phyloP scores from a whole-genome alignment of 805 yeast genomes.

The Suhomyces pyralidae region DNA sequence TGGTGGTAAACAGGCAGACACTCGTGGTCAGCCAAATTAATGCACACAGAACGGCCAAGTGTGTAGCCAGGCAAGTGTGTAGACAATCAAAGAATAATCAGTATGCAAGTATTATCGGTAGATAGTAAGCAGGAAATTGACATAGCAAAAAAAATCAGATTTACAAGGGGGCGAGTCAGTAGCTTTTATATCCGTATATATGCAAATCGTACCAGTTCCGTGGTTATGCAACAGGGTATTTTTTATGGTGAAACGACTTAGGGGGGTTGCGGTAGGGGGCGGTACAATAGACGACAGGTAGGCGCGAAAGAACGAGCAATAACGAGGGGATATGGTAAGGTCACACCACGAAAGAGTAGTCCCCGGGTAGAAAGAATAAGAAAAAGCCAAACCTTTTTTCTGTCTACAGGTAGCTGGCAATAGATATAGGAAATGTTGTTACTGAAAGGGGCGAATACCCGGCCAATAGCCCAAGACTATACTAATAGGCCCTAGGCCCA shows the following conservation, averaged over 20 bases:
- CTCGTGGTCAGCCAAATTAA: background rate
- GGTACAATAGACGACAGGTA: background rate
- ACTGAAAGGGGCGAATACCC: background rate
- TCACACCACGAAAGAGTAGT: background rate
- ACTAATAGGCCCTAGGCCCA: background rate
- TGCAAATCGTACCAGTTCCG: background rate
- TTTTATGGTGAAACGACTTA: background rate
- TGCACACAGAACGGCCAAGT: background rate
- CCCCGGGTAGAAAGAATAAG: background rate
- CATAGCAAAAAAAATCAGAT: background rate
- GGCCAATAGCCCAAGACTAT: background rate
- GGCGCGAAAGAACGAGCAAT: background rate
- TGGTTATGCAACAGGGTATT: background rate
- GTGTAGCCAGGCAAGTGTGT: background rate
- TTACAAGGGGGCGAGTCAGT: background rate
- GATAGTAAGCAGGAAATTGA: background rate
- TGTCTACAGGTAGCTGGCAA: background rate
- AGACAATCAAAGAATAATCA: background rate
- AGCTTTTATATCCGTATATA: background rate
- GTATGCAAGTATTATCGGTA: background rate
- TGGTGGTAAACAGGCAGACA: background rate
- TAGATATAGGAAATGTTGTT: background rate
- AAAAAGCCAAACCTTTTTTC: background rate
- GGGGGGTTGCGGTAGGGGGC: slow-evolving; percentile 1
- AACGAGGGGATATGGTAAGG: background rate